Conservation (phyloP, 352 stramenopile genomes). For the Stephanocyclus meneghinianus region DNA sequence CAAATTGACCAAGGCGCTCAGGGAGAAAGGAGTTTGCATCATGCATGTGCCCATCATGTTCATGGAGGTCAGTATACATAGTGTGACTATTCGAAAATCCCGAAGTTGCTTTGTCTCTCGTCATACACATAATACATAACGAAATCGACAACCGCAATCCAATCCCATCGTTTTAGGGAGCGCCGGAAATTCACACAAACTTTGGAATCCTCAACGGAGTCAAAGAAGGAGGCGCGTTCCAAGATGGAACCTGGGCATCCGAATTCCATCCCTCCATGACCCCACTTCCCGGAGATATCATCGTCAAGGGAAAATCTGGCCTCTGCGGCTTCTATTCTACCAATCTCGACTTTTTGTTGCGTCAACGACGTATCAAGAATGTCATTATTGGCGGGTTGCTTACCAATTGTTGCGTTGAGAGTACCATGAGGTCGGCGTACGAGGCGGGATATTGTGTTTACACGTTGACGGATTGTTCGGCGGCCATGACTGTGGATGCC, state of each 20-base stretch:
- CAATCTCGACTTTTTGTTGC: constrained; percentile 75
- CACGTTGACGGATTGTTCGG: constrained; percentile 70
- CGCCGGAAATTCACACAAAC: constrained; percentile 54
- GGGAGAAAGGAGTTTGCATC: constrained; percentile 53
- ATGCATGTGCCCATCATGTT: constrained; percentile 72
- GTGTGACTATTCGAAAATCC: background rate
- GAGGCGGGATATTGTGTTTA: constrained; percentile 74
- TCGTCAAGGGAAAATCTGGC: constrained; percentile 72
- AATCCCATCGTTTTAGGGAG: constrained; percentile 7
- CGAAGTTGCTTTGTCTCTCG: background rate
- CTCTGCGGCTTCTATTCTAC: constrained; percentile 74
- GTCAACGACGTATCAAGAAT: constrained; percentile 64
- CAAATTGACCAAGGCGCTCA: constrained; percentile 30
- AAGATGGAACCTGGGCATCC: constrained; percentile 42
- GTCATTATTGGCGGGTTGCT: constrained; percentile 74
- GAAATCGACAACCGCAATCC: background rate
- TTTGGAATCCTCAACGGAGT: constrained; percentile 68
- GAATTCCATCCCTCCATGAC: constrained; percentile 58
- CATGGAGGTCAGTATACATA: constrained; percentile 24
- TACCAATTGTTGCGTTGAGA: constrained; percentile 81
- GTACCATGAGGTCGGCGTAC: constrained; percentile 71
- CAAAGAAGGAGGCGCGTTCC: constrained; percentile 66
- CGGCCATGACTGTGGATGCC: constrained; percentile 60
- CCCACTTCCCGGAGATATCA: constrained; percentile 52
- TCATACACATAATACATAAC: background rate